A percentile compares a stretch with the other conserved stretches of the same genome.
Conservation (phyloP, 108 stramenopile species). For the Pelagomonas calceolata region DNA sequence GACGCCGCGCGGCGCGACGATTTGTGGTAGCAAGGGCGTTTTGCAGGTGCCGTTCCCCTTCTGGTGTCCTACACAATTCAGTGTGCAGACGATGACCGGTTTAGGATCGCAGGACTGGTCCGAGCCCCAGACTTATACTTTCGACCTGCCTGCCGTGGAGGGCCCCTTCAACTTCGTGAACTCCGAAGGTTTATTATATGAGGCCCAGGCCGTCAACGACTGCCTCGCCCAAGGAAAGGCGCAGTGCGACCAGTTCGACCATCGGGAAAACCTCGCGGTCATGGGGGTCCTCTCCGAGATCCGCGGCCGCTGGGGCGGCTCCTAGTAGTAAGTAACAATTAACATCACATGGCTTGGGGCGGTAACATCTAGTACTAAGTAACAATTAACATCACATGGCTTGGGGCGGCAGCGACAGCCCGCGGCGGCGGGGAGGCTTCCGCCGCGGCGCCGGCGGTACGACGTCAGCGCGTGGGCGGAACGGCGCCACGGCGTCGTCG, state of each 20-base stretch:
- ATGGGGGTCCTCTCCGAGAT: slow-evolving; percentile 37
- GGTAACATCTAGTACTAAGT: too few relatives aligned
- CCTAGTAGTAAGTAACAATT: too few relatives aligned
- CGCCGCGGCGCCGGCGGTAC: too few relatives aligned
- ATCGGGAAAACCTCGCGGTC: slow-evolving; percentile 25
- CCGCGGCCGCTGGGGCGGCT: too few relatives aligned
- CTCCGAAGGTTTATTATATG: slow-evolving; percentile 34
- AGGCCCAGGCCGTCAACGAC: slow-evolving; percentile 39
- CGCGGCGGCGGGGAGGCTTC: too few relatives aligned
- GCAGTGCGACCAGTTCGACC: slow-evolving; percentile 28
- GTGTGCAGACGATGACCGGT: slow-evolving; percentile 36
- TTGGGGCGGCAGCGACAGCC: too few relatives aligned
- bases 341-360: too few relatives aligned
- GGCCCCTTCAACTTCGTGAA: slow-evolving; percentile 39
- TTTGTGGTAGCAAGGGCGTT: slow-evolving; percentile 34
- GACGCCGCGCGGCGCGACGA: slow-evolving; percentile 28
- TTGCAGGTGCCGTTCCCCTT: slow-evolving; percentile 42
- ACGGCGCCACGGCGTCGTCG: too few relatives aligned
- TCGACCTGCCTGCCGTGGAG: slow-evolving; percentile 27
- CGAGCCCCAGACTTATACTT: slow-evolving; percentile 19
- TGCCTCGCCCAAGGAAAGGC: slow-evolving; percentile 32
- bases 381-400: too few relatives aligned
- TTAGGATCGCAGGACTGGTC: slow-evolving; percentile 35
- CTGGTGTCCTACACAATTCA: slow-evolving; percentile 41
- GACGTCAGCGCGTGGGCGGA: too few relatives aligned